A percentile compares a stretch with the other conserved stretches of the same genome.
Conservation (phyloP, 495 filamentous ascomycete species). For the Neurospora terricola region DNA sequence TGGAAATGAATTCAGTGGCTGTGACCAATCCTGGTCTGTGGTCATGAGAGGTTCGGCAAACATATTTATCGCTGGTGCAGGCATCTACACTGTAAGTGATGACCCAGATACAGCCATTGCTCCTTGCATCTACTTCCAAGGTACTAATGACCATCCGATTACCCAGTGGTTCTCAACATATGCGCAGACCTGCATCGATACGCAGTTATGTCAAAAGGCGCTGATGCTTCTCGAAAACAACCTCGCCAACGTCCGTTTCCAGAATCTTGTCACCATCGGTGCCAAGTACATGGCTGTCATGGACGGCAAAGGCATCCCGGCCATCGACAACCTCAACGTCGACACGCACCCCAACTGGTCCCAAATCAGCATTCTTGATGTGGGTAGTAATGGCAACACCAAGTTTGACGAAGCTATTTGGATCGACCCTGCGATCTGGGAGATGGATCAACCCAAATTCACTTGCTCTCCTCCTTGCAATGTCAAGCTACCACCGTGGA, state of each 20-base stretch:
- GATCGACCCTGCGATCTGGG: constrained; percentile 15
- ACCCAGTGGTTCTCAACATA: constrained; percentile 47
- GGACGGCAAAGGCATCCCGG: constrained; percentile 13
- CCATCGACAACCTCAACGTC: constrained; percentile 17
- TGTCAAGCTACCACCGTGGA: constrained; percentile 17
- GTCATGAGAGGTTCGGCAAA: constrained; percentile 10
- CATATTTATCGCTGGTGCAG: constrained; percentile 12
- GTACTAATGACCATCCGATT: constrained; percentile 45
- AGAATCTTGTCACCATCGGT: constrained; percentile 9
- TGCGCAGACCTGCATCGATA: constrained; percentile 57
- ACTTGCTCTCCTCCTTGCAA: constrained; percentile 15
- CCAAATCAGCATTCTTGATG: constrained; percentile 15
- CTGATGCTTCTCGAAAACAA: constrained; percentile 63
- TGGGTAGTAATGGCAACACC: constrained; percentile 7
- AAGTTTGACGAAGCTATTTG: constrained; percentile 11
- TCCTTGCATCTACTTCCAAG: constrained; percentile 19
- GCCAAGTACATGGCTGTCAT: constrained; percentile 4
- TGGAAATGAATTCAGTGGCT: constrained; percentile 2
- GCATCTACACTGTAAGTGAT: constrained; percentile 7
- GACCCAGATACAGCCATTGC: no score
- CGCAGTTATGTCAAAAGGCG: constrained; percentile 67
- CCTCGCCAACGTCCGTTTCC: constrained; percentile 43
- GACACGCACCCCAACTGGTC: constrained; percentile 16
- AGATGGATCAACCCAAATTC: constrained; percentile 14
- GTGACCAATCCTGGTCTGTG: constrained; percentile 17